Conservation (phyloP, 2,329 filamentous ascomycete species). For the Myriosclerotinia curreyana region DNA sequence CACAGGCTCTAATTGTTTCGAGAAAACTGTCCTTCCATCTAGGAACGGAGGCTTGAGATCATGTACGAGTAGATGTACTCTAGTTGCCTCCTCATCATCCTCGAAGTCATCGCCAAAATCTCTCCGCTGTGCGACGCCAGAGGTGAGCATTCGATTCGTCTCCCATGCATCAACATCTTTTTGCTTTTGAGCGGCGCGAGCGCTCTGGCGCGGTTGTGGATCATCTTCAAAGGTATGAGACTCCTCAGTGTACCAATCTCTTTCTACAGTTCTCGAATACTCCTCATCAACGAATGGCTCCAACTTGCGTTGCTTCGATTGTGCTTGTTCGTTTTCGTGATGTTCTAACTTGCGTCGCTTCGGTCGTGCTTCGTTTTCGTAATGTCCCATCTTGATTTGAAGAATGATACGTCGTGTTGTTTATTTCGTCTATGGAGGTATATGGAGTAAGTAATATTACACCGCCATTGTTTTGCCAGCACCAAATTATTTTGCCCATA, state of each 20-base stretch:
- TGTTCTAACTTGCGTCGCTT: slow-evolving; percentile 65
- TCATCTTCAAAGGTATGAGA: slow-evolving; percentile 87
- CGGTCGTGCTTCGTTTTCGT: slow-evolving; percentile 48
- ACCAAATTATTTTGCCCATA: no score
- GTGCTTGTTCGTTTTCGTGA: slow-evolving; percentile 42
- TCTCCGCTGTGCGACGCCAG: slow-evolving; percentile 86
- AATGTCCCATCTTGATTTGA: slow-evolving; percentile 40
- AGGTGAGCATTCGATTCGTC: slow-evolving; percentile 96
- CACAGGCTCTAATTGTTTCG: slow-evolving; percentile 92
- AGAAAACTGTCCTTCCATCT: slow-evolving; percentile 93
- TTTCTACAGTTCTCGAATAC: slow-evolving; percentile 73
- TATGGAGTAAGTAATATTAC: no score
- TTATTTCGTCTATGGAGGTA: background rate
- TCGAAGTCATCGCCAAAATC: slow-evolving; percentile 80
- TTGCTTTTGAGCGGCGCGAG: slow-evolving; percentile 77
- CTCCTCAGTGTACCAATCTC: slow-evolving; percentile 89
- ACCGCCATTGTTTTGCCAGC: no score
- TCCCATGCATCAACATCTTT: slow-evolving; percentile 98
- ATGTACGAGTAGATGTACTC: slow-evolving; percentile 88
- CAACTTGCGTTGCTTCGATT: slow-evolving; percentile 62
- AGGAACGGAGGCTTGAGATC: slow-evolving; percentile 92
- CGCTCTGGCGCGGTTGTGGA: slow-evolving; percentile 70
- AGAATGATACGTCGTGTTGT: background rate
- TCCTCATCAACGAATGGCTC: slow-evolving; percentile 62
- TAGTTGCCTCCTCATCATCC: slow-evolving; percentile 84